Evolutionary conservation across 371 early-diverging fungal species (phyloP).

Genomic region (Dinochytrium kinnereticum): DNA sequence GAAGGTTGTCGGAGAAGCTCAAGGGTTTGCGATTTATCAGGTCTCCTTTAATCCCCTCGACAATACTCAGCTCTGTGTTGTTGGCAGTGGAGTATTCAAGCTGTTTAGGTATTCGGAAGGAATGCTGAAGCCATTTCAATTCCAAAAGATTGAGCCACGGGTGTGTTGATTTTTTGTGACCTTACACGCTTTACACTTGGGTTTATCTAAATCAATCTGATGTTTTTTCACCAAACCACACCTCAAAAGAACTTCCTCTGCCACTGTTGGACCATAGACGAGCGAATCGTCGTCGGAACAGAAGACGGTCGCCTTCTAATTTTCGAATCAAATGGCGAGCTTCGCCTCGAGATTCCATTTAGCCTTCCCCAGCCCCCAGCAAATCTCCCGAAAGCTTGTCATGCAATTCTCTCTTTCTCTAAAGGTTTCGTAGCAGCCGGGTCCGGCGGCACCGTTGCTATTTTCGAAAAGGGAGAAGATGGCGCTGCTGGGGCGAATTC

Average conservation of each 20-base stretch:
- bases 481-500: not conserved
- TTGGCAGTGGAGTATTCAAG: constrained; percentile 54
- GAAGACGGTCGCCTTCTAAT: constrained; percentile 51
- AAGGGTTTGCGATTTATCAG: constrained; percentile 38
- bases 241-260: constrained; percentile 49
- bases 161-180: constrained; percentile 29
- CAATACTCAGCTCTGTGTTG: constrained; percentile 52
- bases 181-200: too few relatives aligned
- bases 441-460: constrained; percentile 34
- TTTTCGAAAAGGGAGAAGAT: constrained; percentile 51
- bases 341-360: constrained; percentile 41
- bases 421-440: constrained; percentile 53
- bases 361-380: not conserved
- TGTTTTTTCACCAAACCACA: too few relatives aligned
- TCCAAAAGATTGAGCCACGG: constrained; percentile 51
- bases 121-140: constrained; percentile 47
- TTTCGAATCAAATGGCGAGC: constrained; percentile 53
- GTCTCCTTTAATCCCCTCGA: constrained; percentile 58
- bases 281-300: constrained; percentile 47
- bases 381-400: constrained; percentile 21
- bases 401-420: constrained; percentile 37
- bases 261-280: constrained; percentile 54
- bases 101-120: constrained; percentile 58
- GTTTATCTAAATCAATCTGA: too few relatives aligned
- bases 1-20: not conserved